Percentiles rank a stretch among this genome's conserved stretches.
Conservation (phyloP, 1,139 yeast species). For the Schwanniomyces etchellsii region DNA sequence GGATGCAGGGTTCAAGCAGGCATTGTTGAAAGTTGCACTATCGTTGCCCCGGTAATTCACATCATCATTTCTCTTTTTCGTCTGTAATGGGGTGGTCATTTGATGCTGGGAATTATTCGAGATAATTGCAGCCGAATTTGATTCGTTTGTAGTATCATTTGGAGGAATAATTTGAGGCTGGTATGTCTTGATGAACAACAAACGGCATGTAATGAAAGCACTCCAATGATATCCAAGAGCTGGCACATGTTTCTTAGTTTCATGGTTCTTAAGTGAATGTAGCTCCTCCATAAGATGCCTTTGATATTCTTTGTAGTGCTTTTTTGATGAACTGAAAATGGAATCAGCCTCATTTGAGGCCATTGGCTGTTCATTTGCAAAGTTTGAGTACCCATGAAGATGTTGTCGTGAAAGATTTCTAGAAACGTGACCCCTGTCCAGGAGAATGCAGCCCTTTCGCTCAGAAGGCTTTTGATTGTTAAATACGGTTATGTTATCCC, state of each 20-base stretch:
- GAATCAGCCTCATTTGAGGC: not conserved
- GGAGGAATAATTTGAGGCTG: constrained; percentile 14
- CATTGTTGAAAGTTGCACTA: not conserved
- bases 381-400: no score
- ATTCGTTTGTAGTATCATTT: not conserved
- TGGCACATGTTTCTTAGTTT: constrained; percentile 26
- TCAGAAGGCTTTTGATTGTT: constrained; percentile 8
- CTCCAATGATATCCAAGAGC: constrained; percentile 40
- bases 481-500: constrained; percentile 46
- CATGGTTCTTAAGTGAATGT: constrained; percentile 9
- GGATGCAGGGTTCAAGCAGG: not conserved
- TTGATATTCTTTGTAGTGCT: no score
- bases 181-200: constrained; percentile 30
- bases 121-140: not conserved
- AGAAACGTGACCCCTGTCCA: not conserved
- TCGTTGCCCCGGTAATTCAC: no score
- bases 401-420: not conserved
- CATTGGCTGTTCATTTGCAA: not conserved
- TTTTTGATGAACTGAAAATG: not conserved
- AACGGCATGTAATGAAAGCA: constrained; percentile 23
- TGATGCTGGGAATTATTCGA: not conserved
- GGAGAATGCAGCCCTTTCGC: not conserved
- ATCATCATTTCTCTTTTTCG: not conserved
- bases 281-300: constrained; percentile 8
- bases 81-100: no score